phyloP scores from a whole-genome alignment of 768 basidiomycete species.

The Mycena alexandri region DNA sequence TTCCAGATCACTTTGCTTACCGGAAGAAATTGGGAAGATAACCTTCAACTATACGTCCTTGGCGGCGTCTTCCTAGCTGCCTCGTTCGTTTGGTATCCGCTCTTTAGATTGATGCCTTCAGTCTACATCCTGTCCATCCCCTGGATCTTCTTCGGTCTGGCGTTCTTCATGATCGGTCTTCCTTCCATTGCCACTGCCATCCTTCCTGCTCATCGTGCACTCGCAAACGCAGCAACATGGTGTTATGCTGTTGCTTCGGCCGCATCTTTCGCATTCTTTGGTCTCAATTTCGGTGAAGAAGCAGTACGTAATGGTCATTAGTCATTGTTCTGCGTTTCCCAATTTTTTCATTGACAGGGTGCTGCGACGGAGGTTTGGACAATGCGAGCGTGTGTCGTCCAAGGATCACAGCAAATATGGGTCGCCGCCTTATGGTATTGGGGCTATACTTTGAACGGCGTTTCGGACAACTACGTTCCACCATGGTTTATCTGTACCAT shows the following conservation, averaged over 20 bases:
- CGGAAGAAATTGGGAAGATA: slow-evolving; percentile 86
- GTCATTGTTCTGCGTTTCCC: background rate
- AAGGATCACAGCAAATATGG: slow-evolving; percentile 97
- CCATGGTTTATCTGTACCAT: slow-evolving; percentile 91
- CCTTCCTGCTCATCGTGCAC: slow-evolving; percentile 68
- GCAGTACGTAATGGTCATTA: slow-evolving; percentile 65
- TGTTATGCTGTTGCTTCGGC: slow-evolving; percentile 93
- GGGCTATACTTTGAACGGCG: slow-evolving; percentile 83
- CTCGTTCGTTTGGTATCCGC: slow-evolving; percentile 88
- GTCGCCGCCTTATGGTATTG: slow-evolving; percentile 96
- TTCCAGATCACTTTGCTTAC: slow-evolving; percentile 95
- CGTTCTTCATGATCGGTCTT: slow-evolving; percentile 92
- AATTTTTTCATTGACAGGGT: slow-evolving; percentile 61
- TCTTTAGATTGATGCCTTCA: slow-evolving; percentile 91
- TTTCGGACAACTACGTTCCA: slow-evolving; percentile 62
- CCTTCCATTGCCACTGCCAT: slow-evolving; percentile 79
- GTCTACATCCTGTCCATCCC: slow-evolving; percentile 88
- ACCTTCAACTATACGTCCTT: slow-evolving; percentile 90
- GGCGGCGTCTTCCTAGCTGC: slow-evolving; percentile 89
- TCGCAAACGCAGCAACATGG: slow-evolving; percentile 89
- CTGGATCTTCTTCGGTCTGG: slow-evolving; percentile 92
- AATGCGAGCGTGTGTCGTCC: slow-evolving; percentile 90
- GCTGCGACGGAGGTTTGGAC: slow-evolving; percentile 97
- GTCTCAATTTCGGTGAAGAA: slow-evolving; percentile 97
- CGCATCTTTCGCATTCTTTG: slow-evolving; percentile 93